Evolutionary conservation across 2,329 filamentous ascomycete species (phyloP).

Genomic region (Ophiostoma pallidulum): DNA sequence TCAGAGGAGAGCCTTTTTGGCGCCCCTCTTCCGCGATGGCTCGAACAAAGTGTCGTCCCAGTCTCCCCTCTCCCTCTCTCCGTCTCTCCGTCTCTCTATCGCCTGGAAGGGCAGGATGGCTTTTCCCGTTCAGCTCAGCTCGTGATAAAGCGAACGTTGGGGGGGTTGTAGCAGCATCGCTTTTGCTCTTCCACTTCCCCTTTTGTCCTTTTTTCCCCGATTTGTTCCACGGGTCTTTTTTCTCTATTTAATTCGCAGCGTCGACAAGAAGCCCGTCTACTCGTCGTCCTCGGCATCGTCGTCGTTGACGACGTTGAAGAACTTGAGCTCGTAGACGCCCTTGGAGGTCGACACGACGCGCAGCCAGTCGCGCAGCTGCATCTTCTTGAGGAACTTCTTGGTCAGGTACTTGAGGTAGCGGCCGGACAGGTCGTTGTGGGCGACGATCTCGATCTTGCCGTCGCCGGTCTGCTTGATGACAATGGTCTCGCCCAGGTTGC

Average conservation of each 20-base stretch:
- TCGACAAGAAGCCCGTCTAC: conserved; percentile 41
- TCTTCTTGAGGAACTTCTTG: conserved; percentile 99
- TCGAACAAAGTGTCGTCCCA: too few species aligned
- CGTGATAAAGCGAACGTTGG: too few species aligned
- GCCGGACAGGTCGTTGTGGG: conserved; percentile 96
- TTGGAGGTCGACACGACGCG: conserved; percentile 96
- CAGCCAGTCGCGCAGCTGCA: conserved; percentile 99
- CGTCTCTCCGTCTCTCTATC: too few species aligned
- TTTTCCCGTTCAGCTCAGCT: too few species aligned
- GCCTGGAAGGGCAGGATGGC: too few species aligned
- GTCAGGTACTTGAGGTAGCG: conserved; percentile 99
- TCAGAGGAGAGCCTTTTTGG: too few species aligned
- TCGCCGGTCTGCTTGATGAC: conserved; percentile 84
- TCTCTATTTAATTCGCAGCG: too few species aligned
- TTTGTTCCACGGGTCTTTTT: too few species aligned
- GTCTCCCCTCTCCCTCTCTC: too few species aligned
- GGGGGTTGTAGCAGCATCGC: too few species aligned
- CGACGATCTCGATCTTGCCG: conserved; percentile 95
- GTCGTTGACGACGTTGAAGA: conserved; percentile 99
- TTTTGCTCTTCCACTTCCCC: neutral
- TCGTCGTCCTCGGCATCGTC: conserved; percentile 97
- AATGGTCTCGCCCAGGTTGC: conserved; percentile 93
- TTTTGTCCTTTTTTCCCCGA: neutral
- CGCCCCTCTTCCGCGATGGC: too few species aligned
- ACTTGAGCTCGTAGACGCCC: conserved; percentile 99